These are phyloP conservation scores for Picochlorum sp. DNA, from an alignment of 139 green algal species.

Conservation along the genomic window DNA sequence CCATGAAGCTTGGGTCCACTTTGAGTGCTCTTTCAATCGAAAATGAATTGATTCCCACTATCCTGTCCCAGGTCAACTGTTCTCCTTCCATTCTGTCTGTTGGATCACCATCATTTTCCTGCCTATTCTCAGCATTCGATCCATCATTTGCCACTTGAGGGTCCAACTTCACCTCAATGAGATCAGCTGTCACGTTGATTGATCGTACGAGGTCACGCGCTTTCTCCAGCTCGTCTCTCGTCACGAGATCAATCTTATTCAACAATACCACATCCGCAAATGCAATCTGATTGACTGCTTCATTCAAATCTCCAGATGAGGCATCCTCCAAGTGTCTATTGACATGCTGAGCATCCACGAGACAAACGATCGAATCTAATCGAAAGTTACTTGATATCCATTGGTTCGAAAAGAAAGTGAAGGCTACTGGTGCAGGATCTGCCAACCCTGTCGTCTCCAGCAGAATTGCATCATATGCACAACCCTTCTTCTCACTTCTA, in stretches of 20 bases:
- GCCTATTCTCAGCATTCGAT: neutral
- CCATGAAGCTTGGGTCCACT: conserved; percentile 65
- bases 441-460: conserved; percentile 80
- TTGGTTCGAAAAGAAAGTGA: conserved; percentile 82
- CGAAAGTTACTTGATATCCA: conserved; percentile 65
- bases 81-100: neutral
- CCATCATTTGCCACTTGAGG: conserved; percentile 6
- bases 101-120: neutral
- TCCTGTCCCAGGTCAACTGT: conserved; percentile 15
- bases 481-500: conserved; percentile 13
- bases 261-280: conserved; percentile 83
- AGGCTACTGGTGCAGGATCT: conserved; percentile 71
- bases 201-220: conserved; percentile 47
- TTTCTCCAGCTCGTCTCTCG: conserved; percentile 28
- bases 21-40: conserved; percentile 59
- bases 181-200: conserved; percentile 62
- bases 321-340: conserved; percentile 5
- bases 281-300: conserved; percentile 63
- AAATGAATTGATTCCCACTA: conserved; percentile 66
- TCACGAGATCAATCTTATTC: conserved; percentile 73
- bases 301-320: conserved; percentile 60
- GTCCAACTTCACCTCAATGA: conserved; percentile 63
- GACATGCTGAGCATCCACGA: conserved; percentile 63
- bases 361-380: conserved; percentile 72
- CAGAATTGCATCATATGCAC: conserved; percentile 53